These are phyloP conservation scores for Sambucus nigra DNA, from an alignment of 129 eudicot species.

Conservation along the genomic window DNA sequence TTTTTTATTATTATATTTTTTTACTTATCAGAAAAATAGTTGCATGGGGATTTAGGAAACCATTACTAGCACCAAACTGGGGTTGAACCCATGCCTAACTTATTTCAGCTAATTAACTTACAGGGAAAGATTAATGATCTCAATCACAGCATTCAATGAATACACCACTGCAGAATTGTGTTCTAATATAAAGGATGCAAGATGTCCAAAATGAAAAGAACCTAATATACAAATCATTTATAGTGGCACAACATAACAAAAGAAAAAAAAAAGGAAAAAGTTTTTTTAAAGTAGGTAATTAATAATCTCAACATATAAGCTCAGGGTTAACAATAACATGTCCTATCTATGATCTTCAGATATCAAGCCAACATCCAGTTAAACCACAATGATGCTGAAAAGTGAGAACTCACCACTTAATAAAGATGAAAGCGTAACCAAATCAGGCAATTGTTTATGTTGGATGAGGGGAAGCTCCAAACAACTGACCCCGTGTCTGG, in stretches of 20 bases:
- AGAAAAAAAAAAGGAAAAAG: too few species aligned
- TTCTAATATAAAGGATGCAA: neutral
- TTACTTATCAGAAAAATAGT: neutral
- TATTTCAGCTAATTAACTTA: neutral
- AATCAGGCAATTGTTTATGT: conserved; percentile 59
- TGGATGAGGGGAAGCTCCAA: conserved; percentile 92
- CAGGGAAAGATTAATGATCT: neutral
- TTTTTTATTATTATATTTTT: too few species aligned
- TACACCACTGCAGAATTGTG: neutral
- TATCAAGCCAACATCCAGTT: conserved; percentile 4
- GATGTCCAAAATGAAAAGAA: neutral
- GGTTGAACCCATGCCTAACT: neutral
- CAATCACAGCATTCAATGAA: neutral
- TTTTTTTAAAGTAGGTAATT: too few species aligned
- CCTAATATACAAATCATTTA: neutral
- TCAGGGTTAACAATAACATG: neutral
- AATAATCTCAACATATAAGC: neutral
- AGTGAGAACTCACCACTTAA: conserved; percentile 38
- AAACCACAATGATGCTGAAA: conserved; percentile 7
- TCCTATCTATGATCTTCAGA: neutral
- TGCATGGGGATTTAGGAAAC: neutral
- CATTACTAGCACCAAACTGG: neutral
- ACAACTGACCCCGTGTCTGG: conserved; percentile 54
- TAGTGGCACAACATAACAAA: neutral
- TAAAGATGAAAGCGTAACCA: conserved; percentile 46